phyloP scores from a whole-genome alignment of 164 flowering plant species.

The Taxillus chinensis region DNA sequence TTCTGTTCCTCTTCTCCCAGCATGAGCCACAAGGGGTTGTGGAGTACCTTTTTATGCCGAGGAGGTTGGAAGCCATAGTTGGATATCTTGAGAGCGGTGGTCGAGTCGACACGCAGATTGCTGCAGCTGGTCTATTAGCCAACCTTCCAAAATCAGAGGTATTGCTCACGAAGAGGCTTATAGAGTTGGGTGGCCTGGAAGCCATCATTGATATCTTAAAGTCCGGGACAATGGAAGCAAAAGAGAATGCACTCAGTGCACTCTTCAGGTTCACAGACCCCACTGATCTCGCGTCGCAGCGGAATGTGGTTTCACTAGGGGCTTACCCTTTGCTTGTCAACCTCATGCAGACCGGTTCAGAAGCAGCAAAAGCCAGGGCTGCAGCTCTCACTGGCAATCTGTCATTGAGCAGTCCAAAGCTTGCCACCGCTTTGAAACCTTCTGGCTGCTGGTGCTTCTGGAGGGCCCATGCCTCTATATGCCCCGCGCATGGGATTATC shows the following conservation, averaged over 20 bases:
- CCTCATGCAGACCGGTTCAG: conserved; percentile 31
- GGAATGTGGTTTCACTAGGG: conserved; percentile 35
- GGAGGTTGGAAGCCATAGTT: conserved; percentile 44
- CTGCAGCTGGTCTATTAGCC: conserved; percentile 56
- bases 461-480: conserved; percentile 14
- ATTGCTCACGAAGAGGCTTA: conserved; percentile 32
- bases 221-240: conserved; percentile 44
- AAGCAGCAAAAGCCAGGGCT: conserved; percentile 49
- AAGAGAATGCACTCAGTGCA: conserved; percentile 61
- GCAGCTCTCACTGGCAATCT: conserved; percentile 57
- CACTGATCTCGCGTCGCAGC: conserved; percentile 35
- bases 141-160: conserved; percentile 63
- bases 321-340: conserved; percentile 42
- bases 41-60: conserved; percentile 46
- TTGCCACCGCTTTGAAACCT: conserved; percentile 12
- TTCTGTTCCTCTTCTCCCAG: conserved; percentile 48
- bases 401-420: conserved; percentile 39
- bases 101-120: conserved; percentile 35
- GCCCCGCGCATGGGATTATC: conserved; percentile 44
- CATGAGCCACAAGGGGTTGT: conserved; percentile 47
- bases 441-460: conserved; percentile 28
- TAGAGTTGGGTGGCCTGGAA: conserved; percentile 35
- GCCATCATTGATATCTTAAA: conserved; percentile 36
- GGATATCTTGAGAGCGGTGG: conserved; percentile 46
- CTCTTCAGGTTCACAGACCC: conserved; percentile 66